phyloP scores from a whole-genome alignment of 306 rosid species.

The Cicer arietinum region DNA sequence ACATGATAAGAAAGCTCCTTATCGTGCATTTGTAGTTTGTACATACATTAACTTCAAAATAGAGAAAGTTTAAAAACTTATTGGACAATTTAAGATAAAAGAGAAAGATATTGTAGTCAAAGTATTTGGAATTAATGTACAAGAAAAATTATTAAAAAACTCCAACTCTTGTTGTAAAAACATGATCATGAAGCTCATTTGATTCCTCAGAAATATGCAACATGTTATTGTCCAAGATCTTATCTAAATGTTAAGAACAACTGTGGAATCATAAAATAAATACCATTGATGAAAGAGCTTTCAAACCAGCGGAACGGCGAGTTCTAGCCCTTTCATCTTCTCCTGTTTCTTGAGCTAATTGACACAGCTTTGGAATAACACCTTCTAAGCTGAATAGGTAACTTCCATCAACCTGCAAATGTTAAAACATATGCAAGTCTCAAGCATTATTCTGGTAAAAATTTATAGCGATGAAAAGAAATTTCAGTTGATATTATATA shows the following conservation, averaged over 20 bases:
- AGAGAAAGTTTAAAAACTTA: not conserved
- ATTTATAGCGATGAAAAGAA: constrained; percentile 18
- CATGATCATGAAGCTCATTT: constrained; percentile 6
- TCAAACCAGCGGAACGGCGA: constrained; percentile 74
- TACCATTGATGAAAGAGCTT: constrained; percentile 92
- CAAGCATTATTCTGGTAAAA: constrained; percentile 21
- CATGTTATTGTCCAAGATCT: constrained; percentile 1
- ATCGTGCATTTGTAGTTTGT: not conserved
- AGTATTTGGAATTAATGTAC: not conserved
- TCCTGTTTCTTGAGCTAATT: constrained; percentile 81
- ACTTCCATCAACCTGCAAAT: constrained; percentile 76
- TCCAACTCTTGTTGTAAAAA: too few species aligned
- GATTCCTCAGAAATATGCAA: constrained; percentile 17
- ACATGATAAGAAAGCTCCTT: not conserved
- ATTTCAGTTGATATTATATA: constrained; percentile 15
- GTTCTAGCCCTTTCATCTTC: constrained; percentile 64
- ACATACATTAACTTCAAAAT: not conserved
- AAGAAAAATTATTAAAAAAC: too few species aligned
- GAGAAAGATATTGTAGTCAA: not conserved
- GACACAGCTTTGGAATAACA: constrained; percentile 82
- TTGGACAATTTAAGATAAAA: constrained; percentile 2
- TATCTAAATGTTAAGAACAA: constrained; percentile 33
- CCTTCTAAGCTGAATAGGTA: constrained; percentile 84
- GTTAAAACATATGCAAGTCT: constrained; percentile 33
- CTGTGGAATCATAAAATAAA: constrained; percentile 39